Evolutionary conservation across 2,329 filamentous ascomycete species (phyloP).

Genomic region (Paracorniculantispora psalliotae): DNA sequence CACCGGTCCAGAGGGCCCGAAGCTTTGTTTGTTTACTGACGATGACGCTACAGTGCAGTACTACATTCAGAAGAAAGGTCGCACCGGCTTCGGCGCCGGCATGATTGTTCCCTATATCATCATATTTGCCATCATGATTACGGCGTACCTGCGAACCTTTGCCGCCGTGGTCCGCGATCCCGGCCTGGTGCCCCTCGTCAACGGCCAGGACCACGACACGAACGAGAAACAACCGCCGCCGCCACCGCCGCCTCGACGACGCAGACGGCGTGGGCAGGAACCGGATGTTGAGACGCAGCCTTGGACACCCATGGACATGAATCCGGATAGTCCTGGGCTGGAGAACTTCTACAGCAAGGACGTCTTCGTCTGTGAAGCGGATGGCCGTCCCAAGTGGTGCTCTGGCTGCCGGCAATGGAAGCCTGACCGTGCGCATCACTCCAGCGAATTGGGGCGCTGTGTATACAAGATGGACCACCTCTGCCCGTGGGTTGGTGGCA

Average conservation of each 20-base stretch:
- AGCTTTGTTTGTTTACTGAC: conserved; percentile 5
- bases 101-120: conserved; percentile 70
- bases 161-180: conserved; percentile 64
- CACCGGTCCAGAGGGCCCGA: conserved; percentile 1
- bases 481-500: conserved; percentile 94
- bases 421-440: conserved; percentile 82
- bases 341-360: conserved; percentile 78
- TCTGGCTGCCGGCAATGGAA: conserved; percentile 82
- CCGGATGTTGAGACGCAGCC: conserved; percentile 23
- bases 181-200: conserved; percentile 64
- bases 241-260: conserved; percentile 19
- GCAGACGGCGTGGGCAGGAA: conserved; percentile 15
- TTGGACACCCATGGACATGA: conserved; percentile 37
- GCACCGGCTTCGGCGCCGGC: conserved; percentile 55
- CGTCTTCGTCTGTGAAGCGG: conserved; percentile 75
- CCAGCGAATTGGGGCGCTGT: conserved; percentile 73
- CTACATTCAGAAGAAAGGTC: conserved; percentile 50
- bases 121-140: conserved; percentile 60
- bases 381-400: conserved; percentile 86
- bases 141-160: conserved; percentile 67
- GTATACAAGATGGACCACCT: conserved; percentile 92
- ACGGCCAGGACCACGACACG: conserved; percentile 20
- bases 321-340: conserved; percentile 61
- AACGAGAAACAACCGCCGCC: conserved; percentile 25
- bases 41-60: conserved; percentile 56